Conservation (phyloP, 2,329 filamentous ascomycete species). For the Epichloe uncinata region DNA sequence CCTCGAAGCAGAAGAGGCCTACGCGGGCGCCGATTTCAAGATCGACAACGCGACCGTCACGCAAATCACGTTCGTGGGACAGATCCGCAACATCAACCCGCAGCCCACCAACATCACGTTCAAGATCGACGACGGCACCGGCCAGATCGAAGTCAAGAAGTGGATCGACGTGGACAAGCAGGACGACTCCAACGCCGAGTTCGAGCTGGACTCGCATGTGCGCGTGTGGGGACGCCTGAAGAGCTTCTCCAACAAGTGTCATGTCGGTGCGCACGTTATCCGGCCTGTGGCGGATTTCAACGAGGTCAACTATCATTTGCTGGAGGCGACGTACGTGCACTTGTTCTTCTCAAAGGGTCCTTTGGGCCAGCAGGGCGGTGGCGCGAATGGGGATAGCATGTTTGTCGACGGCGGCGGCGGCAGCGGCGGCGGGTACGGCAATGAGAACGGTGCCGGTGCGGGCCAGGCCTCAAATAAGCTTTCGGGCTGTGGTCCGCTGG, state of each 20-base stretch:
- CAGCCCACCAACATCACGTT: conserved; percentile 88
- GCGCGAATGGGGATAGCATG: conserved; percentile 30
- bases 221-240: conserved; percentile 78
- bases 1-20: conserved; percentile 64
- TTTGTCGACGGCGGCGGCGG: conserved; percentile 39
- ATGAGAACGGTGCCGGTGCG: conserved; percentile 25
- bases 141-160: conserved; percentile 78
- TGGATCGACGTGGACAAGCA: conserved; percentile 59
- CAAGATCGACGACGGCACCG: conserved; percentile 90
- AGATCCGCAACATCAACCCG: conserved; percentile 75
- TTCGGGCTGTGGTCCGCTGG: conserved; percentile 37
- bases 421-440: conserved; percentile 27
- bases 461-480: conserved; percentile 27
- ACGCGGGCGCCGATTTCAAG: conserved; percentile 61
- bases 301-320: conserved; percentile 82
- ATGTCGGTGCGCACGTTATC: conserved; percentile 69
- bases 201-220: conserved; percentile 65
- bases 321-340: conserved; percentile 83
- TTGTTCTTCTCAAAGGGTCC: conserved; percentile 67
- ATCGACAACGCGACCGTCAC: conserved; percentile 66
- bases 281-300: conserved; percentile 74
- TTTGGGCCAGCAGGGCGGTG: conserved; percentile 26
- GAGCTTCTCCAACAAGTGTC: conserved; percentile 69
- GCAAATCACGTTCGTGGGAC: conserved; percentile 70
- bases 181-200: conserved; percentile 34